phyloP scores from a whole-genome alignment of 2,329 filamentous ascomycete species.

The Pestalotiopsis sp. region DNA sequence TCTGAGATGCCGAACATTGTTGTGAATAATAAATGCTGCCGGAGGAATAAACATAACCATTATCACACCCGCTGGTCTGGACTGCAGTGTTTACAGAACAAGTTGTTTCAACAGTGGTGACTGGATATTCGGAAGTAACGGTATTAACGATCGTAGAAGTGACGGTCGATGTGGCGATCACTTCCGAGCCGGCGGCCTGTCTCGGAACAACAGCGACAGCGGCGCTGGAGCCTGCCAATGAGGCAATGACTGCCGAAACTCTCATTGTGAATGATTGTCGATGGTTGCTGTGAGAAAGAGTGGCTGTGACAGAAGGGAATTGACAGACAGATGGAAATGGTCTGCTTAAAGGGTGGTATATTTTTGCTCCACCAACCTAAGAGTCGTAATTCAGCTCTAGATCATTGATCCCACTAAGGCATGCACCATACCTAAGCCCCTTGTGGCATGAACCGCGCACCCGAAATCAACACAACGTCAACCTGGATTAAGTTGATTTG shows the following conservation, averaged over 20 bases:
- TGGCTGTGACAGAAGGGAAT: background rate
- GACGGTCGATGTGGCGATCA: background rate
- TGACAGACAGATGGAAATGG: background rate
- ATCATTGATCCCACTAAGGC: background rate
- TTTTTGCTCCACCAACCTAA: background rate
- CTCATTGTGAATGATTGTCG: background rate
- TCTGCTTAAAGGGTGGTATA: background rate
- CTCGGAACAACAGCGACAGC: background rate
- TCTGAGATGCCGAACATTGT: background rate
- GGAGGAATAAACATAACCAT: background rate
- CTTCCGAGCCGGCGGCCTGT: constrained; percentile 1
- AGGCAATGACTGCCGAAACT: background rate
- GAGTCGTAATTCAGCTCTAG: background rate
- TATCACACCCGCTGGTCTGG: background rate
- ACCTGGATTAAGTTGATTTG: background rate
- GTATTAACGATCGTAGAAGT: background rate
- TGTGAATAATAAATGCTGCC: background rate
- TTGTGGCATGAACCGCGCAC: background rate
- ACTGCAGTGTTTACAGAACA: background rate
- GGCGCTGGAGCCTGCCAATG: background rate
- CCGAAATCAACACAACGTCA: background rate
- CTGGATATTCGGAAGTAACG: background rate
- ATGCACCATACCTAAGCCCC: background rate
- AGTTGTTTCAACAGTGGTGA: background rate
- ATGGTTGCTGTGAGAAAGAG: background rate